Evolutionary conservation across 352 stramenopile species (phyloP).

Genomic region (Pythium utonaiense): DNA sequence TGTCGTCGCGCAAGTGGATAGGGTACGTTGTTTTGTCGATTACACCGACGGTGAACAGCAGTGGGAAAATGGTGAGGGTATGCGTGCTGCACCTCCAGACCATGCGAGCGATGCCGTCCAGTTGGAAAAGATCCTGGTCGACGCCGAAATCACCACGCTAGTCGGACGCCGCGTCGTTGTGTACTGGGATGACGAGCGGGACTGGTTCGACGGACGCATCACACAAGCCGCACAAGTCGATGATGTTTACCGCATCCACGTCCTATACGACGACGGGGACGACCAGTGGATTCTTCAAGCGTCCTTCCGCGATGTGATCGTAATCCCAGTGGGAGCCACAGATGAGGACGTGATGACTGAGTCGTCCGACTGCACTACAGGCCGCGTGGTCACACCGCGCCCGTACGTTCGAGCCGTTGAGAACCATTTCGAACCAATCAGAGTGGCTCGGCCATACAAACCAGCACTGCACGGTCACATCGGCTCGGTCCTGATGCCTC

Average conservation of each 20-base stretch:
- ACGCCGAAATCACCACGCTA: not conserved
- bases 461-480: slow-evolving; percentile 27
- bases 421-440: slow-evolving; percentile 44
- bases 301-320: slow-evolving; percentile 33
- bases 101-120: slow-evolving; percentile 18
- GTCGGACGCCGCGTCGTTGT: slow-evolving; percentile 26
- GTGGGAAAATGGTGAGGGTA: slow-evolving; percentile 31
- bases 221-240: not conserved
- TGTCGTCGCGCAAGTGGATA: slow-evolving; percentile 12
- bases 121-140: slow-evolving; percentile 28
- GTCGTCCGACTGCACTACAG: not conserved
- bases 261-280: slow-evolving; percentile 53
- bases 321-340: slow-evolving; percentile 8
- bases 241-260: slow-evolving; percentile 19
- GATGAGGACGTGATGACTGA: not conserved
- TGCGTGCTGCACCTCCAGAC: slow-evolving; percentile 3
- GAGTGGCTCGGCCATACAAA: slow-evolving; percentile 32
- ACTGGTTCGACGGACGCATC: slow-evolving; percentile 45
- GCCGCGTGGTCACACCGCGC: slow-evolving; percentile 25
- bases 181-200: slow-evolving; percentile 35
- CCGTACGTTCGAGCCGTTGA: slow-evolving; percentile 28
- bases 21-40: slow-evolving; percentile 26
- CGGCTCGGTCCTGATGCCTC: slow-evolving; percentile 33
- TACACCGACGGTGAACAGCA: slow-evolving; percentile 50
- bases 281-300: slow-evolving; percentile 31